Evolutionary conservation across 495 filamentous ascomycete genomes (phyloP), one percentile per base, ranked within the genome.

Genomic region (Neohortaea acidophila): DNA sequence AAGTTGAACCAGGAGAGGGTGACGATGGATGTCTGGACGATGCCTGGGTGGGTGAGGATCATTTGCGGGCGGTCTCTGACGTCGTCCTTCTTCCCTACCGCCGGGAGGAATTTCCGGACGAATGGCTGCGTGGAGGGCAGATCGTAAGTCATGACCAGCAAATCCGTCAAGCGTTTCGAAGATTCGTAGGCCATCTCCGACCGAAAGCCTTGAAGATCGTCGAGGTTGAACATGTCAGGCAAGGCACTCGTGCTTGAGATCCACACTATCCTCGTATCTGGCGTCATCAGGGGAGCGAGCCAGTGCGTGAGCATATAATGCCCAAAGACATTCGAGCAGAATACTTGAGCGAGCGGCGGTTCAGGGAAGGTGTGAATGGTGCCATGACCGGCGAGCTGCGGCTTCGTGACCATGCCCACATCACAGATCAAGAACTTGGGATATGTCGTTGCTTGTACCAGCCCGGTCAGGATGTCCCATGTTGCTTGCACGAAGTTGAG

Each of bases 251-350:
- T 56, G 48, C 75, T 85, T 17, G 74, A 78, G 1, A 85, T 67
- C 86, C 89, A 94, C 38, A 97, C 71, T 33, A 96, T 66, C 17
- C 84, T 73, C 2, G 25, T 39, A 4, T 51, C 52, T 13, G 57
- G 61, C 2, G 53, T 59, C 30, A 96, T 66, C 7, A 94, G 64
- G 0, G 82, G 76, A 37, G 75, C 62, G 2, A 94, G 65, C 40
- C 77, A 76, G 54, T 93, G 86, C 13, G 70, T 70, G 14, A 97
- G 77, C 46, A 94, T 62, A 55, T 97, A 96, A 59, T 96, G 89
- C 0, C 91, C 89, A 52, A 97, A 93, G 21, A 92, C 70, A 52
- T 96, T 96, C 36, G 84, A 75, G 56, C 76, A 79, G 58, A 94
- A 97, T 5, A 94, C 70, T 36, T 77, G 61, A 2, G 84, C 91